phyloP scores from a whole-genome alignment of 2,329 filamentous ascomycete genomes.

The Purpureocillium lavendulum region DNA sequence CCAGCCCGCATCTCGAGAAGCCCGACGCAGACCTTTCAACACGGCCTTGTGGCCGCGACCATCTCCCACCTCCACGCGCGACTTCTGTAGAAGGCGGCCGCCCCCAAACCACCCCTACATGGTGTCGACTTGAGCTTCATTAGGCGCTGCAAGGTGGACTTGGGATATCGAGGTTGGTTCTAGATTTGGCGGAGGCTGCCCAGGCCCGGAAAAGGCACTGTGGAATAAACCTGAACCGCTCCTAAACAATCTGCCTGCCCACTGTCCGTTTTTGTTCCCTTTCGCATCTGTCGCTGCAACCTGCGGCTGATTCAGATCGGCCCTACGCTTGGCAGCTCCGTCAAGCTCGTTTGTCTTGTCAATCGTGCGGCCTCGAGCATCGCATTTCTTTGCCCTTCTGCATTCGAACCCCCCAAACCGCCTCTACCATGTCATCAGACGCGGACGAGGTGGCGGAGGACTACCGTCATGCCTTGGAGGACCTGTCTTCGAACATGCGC shows the following conservation, averaged over 20 bases:
- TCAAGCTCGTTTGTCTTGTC: no score
- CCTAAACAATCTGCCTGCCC: slow-evolving; percentile 1
- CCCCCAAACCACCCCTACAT: no score
- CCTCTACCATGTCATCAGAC: slow-evolving; percentile 37
- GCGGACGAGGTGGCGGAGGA: slow-evolving; percentile 88
- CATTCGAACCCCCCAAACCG: slow-evolving; percentile 8
- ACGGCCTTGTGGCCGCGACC: no score
- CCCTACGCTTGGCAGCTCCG: no score
- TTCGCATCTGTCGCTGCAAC: neutral
- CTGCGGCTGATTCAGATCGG: neutral
- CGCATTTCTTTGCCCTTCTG: neutral
- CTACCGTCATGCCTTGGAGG: slow-evolving; percentile 87
- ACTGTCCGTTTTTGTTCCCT: neutral
- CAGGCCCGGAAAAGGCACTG: slow-evolving; percentile 13
- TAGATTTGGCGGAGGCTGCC: slow-evolving; percentile 13
- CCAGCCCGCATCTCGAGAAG: no score
- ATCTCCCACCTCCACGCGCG: no score
- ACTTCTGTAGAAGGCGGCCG: no score
- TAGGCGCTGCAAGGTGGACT: slow-evolving; percentile 10
- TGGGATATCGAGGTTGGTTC: slow-evolving; percentile 14
- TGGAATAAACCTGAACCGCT: slow-evolving; percentile 19
- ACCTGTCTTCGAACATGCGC: slow-evolving; percentile 82
- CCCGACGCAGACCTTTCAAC: no score
- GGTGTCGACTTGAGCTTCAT: slow-evolving; percentile 10
- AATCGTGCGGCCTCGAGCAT: neutral